Percentiles rank a stretch among this genome's conserved stretches.
Evolutionary conservation across 73 alveolate genomes (phyloP).

Genomic region (Urostyla sp.): DNA sequence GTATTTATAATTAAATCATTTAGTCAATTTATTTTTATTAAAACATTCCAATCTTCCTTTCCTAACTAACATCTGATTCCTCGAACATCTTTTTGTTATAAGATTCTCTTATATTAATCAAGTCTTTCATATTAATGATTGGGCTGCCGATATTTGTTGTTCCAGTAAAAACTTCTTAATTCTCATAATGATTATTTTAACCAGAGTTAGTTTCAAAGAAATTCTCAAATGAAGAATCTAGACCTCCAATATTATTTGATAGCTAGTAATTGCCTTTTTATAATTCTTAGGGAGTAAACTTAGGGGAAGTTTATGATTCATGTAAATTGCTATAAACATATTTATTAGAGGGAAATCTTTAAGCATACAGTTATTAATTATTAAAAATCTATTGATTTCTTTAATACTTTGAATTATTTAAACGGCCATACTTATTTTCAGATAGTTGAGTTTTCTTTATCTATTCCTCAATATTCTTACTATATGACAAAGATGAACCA

Average conservation of each 20-base stretch:
- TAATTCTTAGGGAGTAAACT: neutral
- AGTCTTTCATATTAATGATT: slow-evolving; percentile 28
- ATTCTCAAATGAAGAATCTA: slow-evolving; percentile 42
- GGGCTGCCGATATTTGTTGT: slow-evolving; percentile 15
- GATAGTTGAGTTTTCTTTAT: slow-evolving; percentile 28
- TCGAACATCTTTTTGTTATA: slow-evolving; percentile 23
- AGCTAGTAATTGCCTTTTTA: too few relatives aligned
- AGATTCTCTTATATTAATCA: slow-evolving; percentile 48
- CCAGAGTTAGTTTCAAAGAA: slow-evolving; percentile 37
- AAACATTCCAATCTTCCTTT: slow-evolving; percentile 20
- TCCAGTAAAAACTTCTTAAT: neutral
- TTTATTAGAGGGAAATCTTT: too few relatives aligned
- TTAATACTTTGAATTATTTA: too few relatives aligned
- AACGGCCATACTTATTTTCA: slow-evolving; percentile 24
- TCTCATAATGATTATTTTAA: neutral
- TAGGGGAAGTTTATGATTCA: slow-evolving; percentile 18
- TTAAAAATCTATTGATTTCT: too few relatives aligned
- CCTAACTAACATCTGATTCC: slow-evolving; percentile 1
- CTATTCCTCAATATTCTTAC: slow-evolving; percentile 33
- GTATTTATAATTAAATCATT: too few relatives aligned
- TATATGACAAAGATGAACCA: too few relatives aligned
- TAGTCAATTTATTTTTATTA: too few relatives aligned
- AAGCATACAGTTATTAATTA: too few relatives aligned
- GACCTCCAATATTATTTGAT: too few relatives aligned
- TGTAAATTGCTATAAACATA: slow-evolving; percentile 13